These are phyloP conservation scores for Planoprotostelium fungivorum DNA, from an alignment of 78 protist genomes.

Conservation along the genomic window DNA sequence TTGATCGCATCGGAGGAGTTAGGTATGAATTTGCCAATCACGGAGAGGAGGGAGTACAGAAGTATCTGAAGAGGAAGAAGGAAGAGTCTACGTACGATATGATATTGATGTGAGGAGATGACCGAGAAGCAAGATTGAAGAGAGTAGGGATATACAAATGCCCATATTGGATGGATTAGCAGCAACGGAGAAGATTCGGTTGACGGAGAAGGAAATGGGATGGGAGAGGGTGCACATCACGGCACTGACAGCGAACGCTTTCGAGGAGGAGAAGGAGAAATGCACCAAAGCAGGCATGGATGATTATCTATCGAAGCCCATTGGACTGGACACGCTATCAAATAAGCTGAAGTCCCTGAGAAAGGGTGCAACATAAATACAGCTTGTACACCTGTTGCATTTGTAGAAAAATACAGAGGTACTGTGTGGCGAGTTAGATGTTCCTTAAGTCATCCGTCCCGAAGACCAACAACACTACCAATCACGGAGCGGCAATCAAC, in stretches of 20 bases:
- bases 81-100: not conserved
- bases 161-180: not conserved
- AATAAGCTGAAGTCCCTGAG: not conserved
- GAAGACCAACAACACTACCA: too few species aligned
- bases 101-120: not conserved
- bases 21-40: not conserved
- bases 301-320: conserved; percentile 61
- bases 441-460: too few species aligned
- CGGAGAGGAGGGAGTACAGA: not conserved
- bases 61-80: not conserved
- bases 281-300: conserved; percentile 66
- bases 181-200: not conserved
- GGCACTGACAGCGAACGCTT: conserved; percentile 72
- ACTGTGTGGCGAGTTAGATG: too few species aligned
- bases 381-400: not conserved
- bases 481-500: too few species aligned
- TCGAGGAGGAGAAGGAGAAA: conserved; percentile 44
- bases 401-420: not conserved
- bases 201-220: not conserved
- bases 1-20: not conserved
- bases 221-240: conserved; percentile 30
- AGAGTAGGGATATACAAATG: not conserved
- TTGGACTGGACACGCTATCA: conserved; percentile 30
- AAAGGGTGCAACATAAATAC: not conserved
- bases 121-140: not conserved